Percentiles rank a stretch among this genome's conserved stretches.
Conservation (phyloP, 495 filamentous ascomycete species). For the Pyrenula aspistea region DNA sequence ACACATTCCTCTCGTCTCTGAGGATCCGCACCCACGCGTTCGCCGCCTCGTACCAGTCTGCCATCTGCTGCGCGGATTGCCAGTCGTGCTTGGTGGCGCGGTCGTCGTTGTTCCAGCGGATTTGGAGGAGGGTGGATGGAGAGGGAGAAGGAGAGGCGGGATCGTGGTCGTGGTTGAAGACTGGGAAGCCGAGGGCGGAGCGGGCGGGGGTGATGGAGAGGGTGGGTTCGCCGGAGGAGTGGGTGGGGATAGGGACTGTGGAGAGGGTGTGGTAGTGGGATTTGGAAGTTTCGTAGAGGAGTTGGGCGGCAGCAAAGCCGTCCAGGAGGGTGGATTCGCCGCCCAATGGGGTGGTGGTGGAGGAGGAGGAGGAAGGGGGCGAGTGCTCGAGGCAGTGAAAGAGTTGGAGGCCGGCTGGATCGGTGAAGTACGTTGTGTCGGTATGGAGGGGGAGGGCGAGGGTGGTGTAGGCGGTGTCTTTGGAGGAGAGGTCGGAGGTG, state of each 20-base stretch:
- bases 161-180: slow-evolving; percentile 40
- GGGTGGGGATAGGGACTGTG: slow-evolving; percentile 45
- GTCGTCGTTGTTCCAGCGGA: slow-evolving; percentile 91
- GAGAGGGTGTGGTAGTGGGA: slow-evolving; percentile 39
- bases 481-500: slow-evolving; percentile 71
- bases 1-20: slow-evolving; percentile 38
- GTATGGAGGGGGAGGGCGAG: slow-evolving; percentile 69
- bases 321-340: slow-evolving; percentile 72
- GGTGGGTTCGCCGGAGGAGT: slow-evolving; percentile 54
- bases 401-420: slow-evolving; percentile 77
- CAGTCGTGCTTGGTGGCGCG: slow-evolving; percentile 43
- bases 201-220: neutral
- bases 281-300: slow-evolving; percentile 34
- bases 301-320: slow-evolving; percentile 58
- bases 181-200: slow-evolving; percentile 35
- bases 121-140: slow-evolving; percentile 36
- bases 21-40: slow-evolving; percentile 51
- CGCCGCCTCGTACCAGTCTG: slow-evolving; percentile 67
- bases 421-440: slow-evolving; percentile 87
- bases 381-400: slow-evolving; percentile 78
- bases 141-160: neutral
- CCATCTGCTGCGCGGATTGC: slow-evolving; percentile 20
- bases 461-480: slow-evolving; percentile 89
- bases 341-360: slow-evolving; percentile 35
- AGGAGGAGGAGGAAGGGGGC: slow-evolving; percentile 8